Evolutionary conservation across 1,139 yeast genomes (phyloP), one percentile per base, ranked within the genome.

Genomic region (Protomyces arabidopsidicola): DNA sequence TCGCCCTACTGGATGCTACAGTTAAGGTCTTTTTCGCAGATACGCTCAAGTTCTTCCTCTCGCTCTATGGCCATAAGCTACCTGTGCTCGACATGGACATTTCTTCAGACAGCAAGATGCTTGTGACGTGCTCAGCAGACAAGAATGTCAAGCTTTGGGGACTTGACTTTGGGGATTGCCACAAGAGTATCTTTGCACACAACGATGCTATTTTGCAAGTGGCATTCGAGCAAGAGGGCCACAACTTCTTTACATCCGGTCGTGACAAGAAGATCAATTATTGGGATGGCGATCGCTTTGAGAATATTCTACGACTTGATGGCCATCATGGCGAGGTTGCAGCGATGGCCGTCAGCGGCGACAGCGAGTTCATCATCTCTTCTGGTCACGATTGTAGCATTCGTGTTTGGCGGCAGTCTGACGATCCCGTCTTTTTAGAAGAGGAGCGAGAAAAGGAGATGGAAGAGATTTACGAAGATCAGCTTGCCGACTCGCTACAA

Each of bases 271-370:
- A 86, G 68, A 82, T 93, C 65, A 93, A 95, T 75, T 90, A 90
- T 74, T 93, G 98, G 98, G 98, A 93, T 75, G 98, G 98, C 69
- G 96, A 89, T 72, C 93, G 93, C 76, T 93, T 93, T 74, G 97
- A 90, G 71, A 88, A 95, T 74, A 84, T 93, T 68, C 98, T 93
- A 75, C 88, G 87, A 72, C 78, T 91, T 55, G 95, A 88, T 1
- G 80, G 78, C 12, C 98, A 95, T 74, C 96, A 90, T 67, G 83
- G 90, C 66, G 98, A 93, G 75, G 95, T 93, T 27, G 93, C 98
- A 98, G 83, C 91, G 61, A 75, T 95, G 65, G 87, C 93, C 24
- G 82, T 90, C 24, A 85, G 95, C 66, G 77, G 77, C 45, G 85
- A 84, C 69, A 96, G 96, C 6, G 78, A 81, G 51, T 84, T 85